Conservation (phyloP, 495 filamentous ascomycete genomes). For the Talaromyces trachyspermus region DNA sequence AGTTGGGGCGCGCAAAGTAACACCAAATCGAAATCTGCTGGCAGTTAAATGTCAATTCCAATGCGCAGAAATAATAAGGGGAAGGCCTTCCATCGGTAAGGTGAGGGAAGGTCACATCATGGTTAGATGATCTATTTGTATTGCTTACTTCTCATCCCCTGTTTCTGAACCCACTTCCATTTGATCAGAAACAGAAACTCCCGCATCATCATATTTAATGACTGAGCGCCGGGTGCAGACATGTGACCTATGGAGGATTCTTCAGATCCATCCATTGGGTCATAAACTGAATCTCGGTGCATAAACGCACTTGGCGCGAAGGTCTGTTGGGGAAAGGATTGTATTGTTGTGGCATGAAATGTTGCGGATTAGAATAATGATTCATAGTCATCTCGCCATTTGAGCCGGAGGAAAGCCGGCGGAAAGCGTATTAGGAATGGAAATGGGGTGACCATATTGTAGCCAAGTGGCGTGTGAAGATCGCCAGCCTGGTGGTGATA, state of each 20-base stretch:
- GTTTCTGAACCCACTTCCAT: conserved; percentile 17
- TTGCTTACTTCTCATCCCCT: conserved; percentile 45
- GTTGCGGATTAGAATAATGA: conserved; percentile 48
- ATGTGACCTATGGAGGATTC: conserved; percentile 50
- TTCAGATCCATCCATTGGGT: conserved; percentile 64
- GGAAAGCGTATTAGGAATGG: conserved; percentile 59
- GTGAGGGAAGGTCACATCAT: conserved; percentile 12
- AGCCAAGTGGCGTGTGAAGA: conserved; percentile 75
- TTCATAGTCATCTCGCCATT: conserved; percentile 38
- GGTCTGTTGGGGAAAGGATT: conserved; percentile 63
- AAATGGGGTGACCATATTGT: conserved; percentile 76
- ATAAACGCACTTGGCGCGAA: conserved; percentile 78
- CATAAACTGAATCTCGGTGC: conserved; percentile 68
- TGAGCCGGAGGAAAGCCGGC: conserved; percentile 46
- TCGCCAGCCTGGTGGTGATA: conserved; percentile 84
- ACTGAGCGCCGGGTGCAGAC: conserved; percentile 29
- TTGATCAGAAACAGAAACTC: conserved; percentile 18
- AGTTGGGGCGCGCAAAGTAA: conserved; percentile 85
- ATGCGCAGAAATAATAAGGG: background rate
- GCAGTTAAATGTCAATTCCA: conserved; percentile 15
- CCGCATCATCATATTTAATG: conserved; percentile 19
- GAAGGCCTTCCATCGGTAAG: conserved; percentile 18
- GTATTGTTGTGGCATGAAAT: conserved; percentile 60
- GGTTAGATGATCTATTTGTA: conserved; percentile 27
- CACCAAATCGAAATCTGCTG: conserved; percentile 80